Percentiles rank a stretch among this genome's conserved stretches.
These are phyloP conservation scores for Cryphonectria carpinicola DNA, from an alignment of 2,329 filamentous ascomycete genomes.

Conservation along the genomic window DNA sequence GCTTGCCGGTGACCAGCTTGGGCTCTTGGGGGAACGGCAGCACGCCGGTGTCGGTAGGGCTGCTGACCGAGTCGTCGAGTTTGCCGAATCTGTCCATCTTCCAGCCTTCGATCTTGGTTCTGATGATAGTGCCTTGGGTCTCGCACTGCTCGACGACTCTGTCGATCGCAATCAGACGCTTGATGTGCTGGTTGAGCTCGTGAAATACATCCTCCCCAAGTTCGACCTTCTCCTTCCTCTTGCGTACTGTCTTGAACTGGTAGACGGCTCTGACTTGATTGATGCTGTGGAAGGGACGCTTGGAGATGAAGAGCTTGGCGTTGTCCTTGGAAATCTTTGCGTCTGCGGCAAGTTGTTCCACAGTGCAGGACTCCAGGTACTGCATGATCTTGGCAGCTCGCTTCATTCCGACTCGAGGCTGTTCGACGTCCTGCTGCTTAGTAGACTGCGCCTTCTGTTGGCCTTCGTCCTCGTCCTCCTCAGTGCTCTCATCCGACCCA, in stretches of 20 bases:
- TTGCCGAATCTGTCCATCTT: constrained; percentile 53
- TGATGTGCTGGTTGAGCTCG: constrained; percentile 70
- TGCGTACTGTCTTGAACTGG: constrained; percentile 49
- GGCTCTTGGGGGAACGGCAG: constrained; percentile 67
- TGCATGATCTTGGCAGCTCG: constrained; percentile 61
- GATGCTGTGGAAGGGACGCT: constrained; percentile 74
- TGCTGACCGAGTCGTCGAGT: constrained; percentile 37
- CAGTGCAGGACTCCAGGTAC: constrained; percentile 81
- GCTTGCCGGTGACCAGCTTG: constrained; percentile 72
- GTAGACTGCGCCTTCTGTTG: constrained; percentile 42
- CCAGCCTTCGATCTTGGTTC: constrained; percentile 51
- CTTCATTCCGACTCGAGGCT: constrained; percentile 36
- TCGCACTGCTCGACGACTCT: constrained; percentile 79
- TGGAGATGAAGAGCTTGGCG: constrained; percentile 69
- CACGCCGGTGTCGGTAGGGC: constrained; percentile 41
- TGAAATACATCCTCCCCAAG: constrained; percentile 59
- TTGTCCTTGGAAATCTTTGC: constrained; percentile 73
- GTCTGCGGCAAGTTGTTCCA: constrained; percentile 79
- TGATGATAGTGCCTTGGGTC: constrained; percentile 63
- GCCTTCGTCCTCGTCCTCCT: constrained; percentile 39
- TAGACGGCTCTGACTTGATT: constrained; percentile 63
- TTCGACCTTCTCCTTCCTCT: constrained; percentile 50
- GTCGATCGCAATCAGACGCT: constrained; percentile 82
- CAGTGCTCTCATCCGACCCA: constrained; percentile 36
- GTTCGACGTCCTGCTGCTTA: constrained; percentile 23